Evolutionary conservation across 768 basidiomycete genomes (phyloP), one percentile per base, ranked within the genome.

Genomic region (Trametes sanguinea): DNA sequence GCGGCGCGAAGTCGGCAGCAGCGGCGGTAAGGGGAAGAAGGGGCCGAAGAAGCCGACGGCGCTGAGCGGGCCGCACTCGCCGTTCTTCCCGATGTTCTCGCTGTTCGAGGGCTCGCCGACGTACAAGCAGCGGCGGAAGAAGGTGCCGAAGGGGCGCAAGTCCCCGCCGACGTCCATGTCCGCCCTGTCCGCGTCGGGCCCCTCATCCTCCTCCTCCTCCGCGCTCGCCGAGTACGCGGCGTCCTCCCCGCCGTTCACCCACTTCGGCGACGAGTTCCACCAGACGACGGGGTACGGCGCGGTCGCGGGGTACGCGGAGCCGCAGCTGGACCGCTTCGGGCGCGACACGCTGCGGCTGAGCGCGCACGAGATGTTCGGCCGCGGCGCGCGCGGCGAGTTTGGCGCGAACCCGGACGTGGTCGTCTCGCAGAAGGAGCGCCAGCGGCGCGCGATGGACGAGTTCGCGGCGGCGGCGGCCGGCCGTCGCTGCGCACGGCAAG

Each of bases 111-210:
- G 94, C 13, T 88, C 85, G 63, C 89, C 93, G 4, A 84, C 85
- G 3, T 97, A 97, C 80, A 97, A 97, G 76, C 89, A 91, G 69
- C 82, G 95, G 30, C 83, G 89, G 65, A 92, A 92, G 79, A 92
- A 90, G 73, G 80, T 81, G 37, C 72, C 76, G 35, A 84, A 83
- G 76, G 64, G 62, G 67, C 61, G 75, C 74, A 70, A 74, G 64
- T 62, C 62, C 61, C 69, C 67, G 43, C 45, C 57, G 48, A 60
- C 62, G 29, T 62, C 56, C 37, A 8, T 13, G n/a, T 39, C 30
- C 50, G 53, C 14, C 27, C 39, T 22, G 35, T 17, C 32, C 30
- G 43, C 42, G 32, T 9, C 29, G 9, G 40, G 30, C 37, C 9
- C 22, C 14, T 39, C 17, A 2, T 40, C 51, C n/a, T 17, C 33